Percentiles rank a stretch among this genome's conserved stretches.
Evolutionary conservation across 805 yeast species (phyloP).

Genomic region (Suhomyces faveliae): DNA sequence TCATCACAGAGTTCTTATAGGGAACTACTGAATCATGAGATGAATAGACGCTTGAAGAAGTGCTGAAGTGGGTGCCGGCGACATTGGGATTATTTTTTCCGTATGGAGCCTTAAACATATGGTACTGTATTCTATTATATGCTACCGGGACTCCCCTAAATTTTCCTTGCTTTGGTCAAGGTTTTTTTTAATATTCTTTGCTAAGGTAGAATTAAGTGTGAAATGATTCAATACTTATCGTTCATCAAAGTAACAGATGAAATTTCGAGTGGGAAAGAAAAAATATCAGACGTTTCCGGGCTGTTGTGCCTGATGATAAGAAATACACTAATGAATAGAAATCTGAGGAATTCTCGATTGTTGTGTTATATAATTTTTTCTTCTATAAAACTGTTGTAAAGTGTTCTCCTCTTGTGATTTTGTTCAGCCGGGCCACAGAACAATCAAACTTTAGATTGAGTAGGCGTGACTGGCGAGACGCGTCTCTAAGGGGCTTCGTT

Average conservation of each 20-base stretch:
- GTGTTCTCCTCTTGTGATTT: not conserved
- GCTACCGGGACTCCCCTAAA: not conserved
- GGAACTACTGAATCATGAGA: slow-evolving; percentile 21
- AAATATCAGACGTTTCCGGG: not conserved
- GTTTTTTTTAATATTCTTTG: not conserved
- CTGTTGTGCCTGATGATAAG: not conserved
- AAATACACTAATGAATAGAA: not conserved
- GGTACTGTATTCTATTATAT: not conserved
- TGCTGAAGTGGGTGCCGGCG: slow-evolving; percentile 24
- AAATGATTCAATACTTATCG: too few relatives aligned
- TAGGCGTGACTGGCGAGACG: slow-evolving; percentile 6
- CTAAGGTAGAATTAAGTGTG: too few relatives aligned
- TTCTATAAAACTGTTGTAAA: not conserved
- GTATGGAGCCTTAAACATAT: slow-evolving; percentile 8
- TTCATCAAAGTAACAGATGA: not conserved
- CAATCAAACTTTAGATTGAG: not conserved
- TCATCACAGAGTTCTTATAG: slow-evolving; percentile 10
- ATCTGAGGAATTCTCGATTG: not conserved
- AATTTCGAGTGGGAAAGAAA: not conserved
- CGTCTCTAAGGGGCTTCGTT: slow-evolving; percentile 1
- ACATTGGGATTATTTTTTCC: not conserved
- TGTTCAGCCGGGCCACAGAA: not conserved
- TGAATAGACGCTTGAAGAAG: slow-evolving; percentile 39
- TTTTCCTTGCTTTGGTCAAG: not conserved
- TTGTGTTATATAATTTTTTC: not conserved